Base-by-base conservation (phyloP, 371 early-diverging fungal genomes). In the Mortierella sp. region DNA sequence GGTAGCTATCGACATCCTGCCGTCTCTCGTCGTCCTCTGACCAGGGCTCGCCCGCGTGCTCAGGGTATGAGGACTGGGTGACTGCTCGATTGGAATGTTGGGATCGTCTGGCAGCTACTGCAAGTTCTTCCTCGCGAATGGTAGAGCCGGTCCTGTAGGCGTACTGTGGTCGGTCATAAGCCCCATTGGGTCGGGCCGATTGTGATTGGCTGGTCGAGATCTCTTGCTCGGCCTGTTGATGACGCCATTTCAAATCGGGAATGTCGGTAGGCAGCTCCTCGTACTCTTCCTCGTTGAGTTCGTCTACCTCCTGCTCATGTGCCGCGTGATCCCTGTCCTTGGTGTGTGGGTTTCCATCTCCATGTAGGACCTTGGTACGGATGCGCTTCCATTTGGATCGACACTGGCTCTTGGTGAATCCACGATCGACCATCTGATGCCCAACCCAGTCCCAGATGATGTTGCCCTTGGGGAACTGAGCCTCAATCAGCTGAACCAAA, bases 361-460 rank as follows among this genome's bases (percentile, higher is more conserved):
- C 85, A 48, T 81, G 85, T 8, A 84, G 79, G 27, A 81, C 76
- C 75, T 84, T 84, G 29, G 81, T 84, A 6, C 85, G 72, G 51
- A 84, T 84, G 11, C 85, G 81, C 72, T 84, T 84, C 85, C 85
- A 84, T 35, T 84, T 84, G 63, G 85, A 84, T 16, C 85, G 81
- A 65, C 85, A 84, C 24, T 84, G 85, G 49, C 72, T 84, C 71
- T 84, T 84, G 32, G 81, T 81, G 41, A 84, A 84, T 24, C 85
- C 85, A 10, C 77, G 63, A 44, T 70, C 76, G 27, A 74, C 71
- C 85, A 84, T 84, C 49, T 84, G 85, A 43, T 84, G 85, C 6
- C 85, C 85, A 18, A 84, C 85, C 85, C 85, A 84, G 38, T 84
- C 85, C 85, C 85, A 84, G 43, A 84, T 81, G 29, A 84, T 84